Base-by-base conservation (phyloP, 163 green algal species). In the Prototheca wickerhamii region DNA sequence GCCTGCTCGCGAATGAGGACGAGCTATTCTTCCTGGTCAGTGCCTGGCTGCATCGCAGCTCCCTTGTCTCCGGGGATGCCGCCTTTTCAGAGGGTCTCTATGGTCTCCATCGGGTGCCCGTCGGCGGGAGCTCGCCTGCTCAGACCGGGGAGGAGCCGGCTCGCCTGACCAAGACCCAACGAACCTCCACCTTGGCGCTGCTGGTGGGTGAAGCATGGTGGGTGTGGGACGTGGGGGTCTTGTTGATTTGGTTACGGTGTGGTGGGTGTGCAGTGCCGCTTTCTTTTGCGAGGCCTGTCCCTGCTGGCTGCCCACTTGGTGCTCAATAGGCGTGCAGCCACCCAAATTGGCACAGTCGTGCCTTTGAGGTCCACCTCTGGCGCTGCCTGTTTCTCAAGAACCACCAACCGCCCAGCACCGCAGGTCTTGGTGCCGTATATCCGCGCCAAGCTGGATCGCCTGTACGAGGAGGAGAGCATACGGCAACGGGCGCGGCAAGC, bases 11-110 rank as follows among this genome's bases (percentile, higher is more conserved):
- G 31, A 79, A 80, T 32, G 85, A 93, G 33, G 84, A 96, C 60
- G 89, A 96, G 70, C 62, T 90, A 0, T 86, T 91, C 65, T 89
- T 89, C 4, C 31, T 87, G 1, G n/a, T 95, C 0, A 76, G 71
- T 29, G 54, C 85, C 26, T 50, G 83, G 25, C 76, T 96, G 26
- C 84, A 96, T 68, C 67, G 75, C 10, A 77, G 89, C 54, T 83
- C 75, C 50, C 72, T 96, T 17, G 49, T 61, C 2, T 78, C 53
- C n/a, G 61, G 54, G 25, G 74, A 79, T 42, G 84, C 77, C 25
- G 86, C 87, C 3, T 94, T 95, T 77, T 75, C 88, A 33, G 88
- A 95, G 53, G 82, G 74, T 49, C 63, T 95, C 17, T 95, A 95
- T 68, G 87, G 83, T 26, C 68, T 95, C 26, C 76, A 76, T 29